Conservation (phyloP, 169 alveolate species). For the Plasmodium cynomolgi region DNA sequence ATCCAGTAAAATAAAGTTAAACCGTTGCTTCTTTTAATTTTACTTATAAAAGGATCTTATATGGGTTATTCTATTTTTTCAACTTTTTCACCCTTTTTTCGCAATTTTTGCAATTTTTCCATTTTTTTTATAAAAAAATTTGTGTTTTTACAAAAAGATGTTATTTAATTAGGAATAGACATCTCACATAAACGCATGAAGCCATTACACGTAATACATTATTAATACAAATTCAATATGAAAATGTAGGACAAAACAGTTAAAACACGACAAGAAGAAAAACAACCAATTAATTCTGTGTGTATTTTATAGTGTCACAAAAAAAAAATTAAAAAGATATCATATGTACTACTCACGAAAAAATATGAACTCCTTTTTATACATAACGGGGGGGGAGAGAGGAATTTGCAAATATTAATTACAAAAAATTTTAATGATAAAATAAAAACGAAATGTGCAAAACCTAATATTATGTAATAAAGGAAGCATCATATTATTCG, state of each 20-base stretch:
- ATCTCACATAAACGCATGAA: not conserved
- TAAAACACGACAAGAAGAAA: not conserved
- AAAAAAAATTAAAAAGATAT: not conserved
- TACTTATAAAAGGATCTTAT: not conserved
- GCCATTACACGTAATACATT: not conserved
- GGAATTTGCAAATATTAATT: not conserved
- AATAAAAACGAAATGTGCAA: not conserved
- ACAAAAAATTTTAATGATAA: not conserved
- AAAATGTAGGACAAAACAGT: not conserved
- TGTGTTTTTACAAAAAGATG: not conserved
- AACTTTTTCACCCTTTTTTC: not conserved
- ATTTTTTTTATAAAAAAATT: no score
- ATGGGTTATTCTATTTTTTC: not conserved
- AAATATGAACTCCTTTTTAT: not conserved
- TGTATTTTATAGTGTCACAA: not conserved
- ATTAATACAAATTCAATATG: not conserved
- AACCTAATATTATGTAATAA: not conserved
- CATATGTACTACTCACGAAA: not conserved
- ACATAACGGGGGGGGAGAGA: not conserved
- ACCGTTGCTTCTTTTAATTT: not conserved
- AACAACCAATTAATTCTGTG: not conserved
- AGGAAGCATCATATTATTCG: not conserved
- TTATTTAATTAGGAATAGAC: not conserved
- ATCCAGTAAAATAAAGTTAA: not conserved
- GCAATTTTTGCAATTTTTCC: not conserved